phyloP scores from a whole-genome alignment of 768 basidiomycete genomes.

The Pholiota molesta region DNA sequence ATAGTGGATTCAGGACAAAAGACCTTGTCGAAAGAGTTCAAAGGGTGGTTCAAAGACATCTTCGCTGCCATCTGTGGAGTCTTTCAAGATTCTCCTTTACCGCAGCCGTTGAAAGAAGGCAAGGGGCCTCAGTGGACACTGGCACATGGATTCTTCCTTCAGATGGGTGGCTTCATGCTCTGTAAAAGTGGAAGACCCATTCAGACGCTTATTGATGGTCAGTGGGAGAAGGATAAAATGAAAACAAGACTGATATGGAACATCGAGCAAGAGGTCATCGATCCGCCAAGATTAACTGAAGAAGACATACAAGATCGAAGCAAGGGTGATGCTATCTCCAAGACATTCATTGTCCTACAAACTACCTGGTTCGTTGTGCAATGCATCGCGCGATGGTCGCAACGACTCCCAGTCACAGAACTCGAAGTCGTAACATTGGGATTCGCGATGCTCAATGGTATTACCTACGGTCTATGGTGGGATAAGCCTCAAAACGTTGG shows the following conservation, averaged over 20 bases:
- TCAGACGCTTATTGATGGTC: neutral
- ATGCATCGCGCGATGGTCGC: constrained; percentile 24
- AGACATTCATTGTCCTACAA: constrained; percentile 34
- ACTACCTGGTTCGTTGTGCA: constrained; percentile 37
- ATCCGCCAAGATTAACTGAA: constrained; percentile 19
- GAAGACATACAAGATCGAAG: constrained; percentile 25
- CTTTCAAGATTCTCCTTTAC: neutral
- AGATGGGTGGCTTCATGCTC: too few relatives aligned
- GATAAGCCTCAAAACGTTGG: constrained; percentile 39
- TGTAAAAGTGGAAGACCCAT: constrained; percentile 8
- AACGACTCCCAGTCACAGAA: constrained; percentile 32
- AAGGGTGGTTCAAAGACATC: too few relatives aligned
- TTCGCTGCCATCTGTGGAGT: neutral
- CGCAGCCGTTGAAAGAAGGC: neutral
- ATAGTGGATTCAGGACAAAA: neutral
- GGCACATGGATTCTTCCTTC: constrained; percentile 19
- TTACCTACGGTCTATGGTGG: constrained; percentile 40
- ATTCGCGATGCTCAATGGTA: constrained; percentile 31
- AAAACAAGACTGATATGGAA: constrained; percentile 12
- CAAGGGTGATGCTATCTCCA: constrained; percentile 37
- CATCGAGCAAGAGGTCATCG: constrained; percentile 13
- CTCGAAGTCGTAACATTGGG: constrained; percentile 39
- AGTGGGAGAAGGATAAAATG: neutral
- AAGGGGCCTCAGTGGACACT: constrained; percentile 13
- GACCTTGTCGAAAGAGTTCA: neutral